Conservation (phyloP, 2,329 filamentous ascomycete species). For the Trichoderma sp. region DNA sequence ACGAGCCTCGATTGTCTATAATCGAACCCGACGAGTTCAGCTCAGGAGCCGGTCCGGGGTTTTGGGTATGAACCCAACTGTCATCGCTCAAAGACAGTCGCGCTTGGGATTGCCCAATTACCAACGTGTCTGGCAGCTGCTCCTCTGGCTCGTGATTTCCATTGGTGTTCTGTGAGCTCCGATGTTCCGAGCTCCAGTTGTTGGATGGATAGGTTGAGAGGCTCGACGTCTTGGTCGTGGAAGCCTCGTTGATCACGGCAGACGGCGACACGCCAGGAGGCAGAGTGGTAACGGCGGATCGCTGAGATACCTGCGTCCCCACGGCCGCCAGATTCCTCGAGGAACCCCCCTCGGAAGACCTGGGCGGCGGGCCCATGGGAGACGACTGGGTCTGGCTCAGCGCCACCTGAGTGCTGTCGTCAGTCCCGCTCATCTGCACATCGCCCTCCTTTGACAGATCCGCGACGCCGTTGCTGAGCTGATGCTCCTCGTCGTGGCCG, state of each 20-base stretch:
- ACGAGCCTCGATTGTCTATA: conserved; percentile 47
- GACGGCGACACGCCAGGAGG: conserved; percentile 61
- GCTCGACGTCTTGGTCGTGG: conserved; percentile 87
- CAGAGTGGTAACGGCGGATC: conserved; percentile 60
- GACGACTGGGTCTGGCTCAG: conserved; percentile 39
- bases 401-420: conserved; percentile 47
- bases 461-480: conserved; percentile 59
- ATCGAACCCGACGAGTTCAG: conserved; percentile 33
- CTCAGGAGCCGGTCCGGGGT: conserved; percentile 51
- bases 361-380: conserved; percentile 54
- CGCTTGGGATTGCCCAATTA: conserved; percentile 46
- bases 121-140: conserved; percentile 59
- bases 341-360: conserved; percentile 43
- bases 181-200: conserved; percentile 64
- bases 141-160: conserved; percentile 51
- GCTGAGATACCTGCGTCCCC: conserved; percentile 65
- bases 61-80: conserved; percentile 61
- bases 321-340: conserved; percentile 47
- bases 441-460: conserved; percentile 55
- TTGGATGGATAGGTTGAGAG: conserved; percentile 66
- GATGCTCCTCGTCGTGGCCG: conserved; percentile 42
- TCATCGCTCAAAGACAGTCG: conserved; percentile 50
- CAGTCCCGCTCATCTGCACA: conserved; percentile 62
- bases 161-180: conserved; percentile 74
- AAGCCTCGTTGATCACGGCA: conserved; percentile 76